Percentiles rank a stretch among this genome's conserved stretches.
These are phyloP conservation scores for Cicer pinnatifidum DNA, from an alignment of 306 rosid genomes.

Conservation along the genomic window DNA sequence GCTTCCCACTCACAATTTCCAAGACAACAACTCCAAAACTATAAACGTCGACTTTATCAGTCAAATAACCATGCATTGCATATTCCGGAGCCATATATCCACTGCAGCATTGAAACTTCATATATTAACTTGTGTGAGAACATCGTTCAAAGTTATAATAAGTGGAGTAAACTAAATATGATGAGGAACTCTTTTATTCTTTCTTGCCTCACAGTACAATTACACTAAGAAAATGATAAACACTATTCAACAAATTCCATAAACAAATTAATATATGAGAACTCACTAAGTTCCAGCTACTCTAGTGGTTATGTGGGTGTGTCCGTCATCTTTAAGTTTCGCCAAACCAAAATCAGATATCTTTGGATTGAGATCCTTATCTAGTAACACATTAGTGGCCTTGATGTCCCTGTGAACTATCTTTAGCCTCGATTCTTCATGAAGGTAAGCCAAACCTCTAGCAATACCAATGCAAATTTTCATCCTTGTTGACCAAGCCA, in stretches of 20 bases:
- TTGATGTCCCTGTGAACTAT: conserved; percentile 84
- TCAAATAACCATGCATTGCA: conserved; percentile 75
- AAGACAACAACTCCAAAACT: conserved; percentile 76
- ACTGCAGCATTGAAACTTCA: conserved; percentile 41
- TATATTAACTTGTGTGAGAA: not conserved
- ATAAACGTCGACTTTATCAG: conserved; percentile 80
- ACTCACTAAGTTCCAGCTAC: conserved; percentile 75
- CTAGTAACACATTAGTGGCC: conserved; percentile 78
- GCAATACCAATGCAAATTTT: conserved; percentile 72
- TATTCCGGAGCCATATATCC: conserved; percentile 71
- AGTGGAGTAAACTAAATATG: not conserved
- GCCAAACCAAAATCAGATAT: conserved; percentile 82
- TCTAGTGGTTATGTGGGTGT: conserved; percentile 73
- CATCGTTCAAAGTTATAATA: not conserved
- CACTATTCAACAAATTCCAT: not conserved
- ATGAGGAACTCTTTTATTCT: not conserved
- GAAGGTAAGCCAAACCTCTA: conserved; percentile 76
- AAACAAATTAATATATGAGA: not conserved
- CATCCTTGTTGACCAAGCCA: conserved; percentile 74
- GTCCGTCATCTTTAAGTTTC: conserved; percentile 70
- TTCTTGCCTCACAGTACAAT: not conserved
- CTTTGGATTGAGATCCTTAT: conserved; percentile 68
- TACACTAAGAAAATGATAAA: not conserved
- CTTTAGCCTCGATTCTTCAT: conserved; percentile 80
- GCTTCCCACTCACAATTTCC: conserved; percentile 72